Base-by-base conservation (phyloP, 805 yeast genomes). In the Diddensiella santjacobensis region DNA sequence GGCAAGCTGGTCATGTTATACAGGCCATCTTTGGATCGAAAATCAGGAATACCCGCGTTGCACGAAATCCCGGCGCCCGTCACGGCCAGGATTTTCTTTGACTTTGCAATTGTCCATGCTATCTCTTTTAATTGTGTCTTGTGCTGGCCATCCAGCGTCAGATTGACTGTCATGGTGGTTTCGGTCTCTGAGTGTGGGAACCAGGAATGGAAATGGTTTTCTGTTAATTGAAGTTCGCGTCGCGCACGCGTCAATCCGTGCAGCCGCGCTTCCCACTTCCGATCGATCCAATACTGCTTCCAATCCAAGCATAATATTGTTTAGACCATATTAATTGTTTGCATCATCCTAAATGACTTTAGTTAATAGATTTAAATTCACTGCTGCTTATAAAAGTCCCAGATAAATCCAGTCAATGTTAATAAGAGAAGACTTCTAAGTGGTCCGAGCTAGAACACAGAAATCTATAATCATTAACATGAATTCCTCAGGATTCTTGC, bases 41-140 rank as follows among this genome's bases (percentile, higher is more conserved):
- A 90, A 63, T 91, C 98, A 2, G 99, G 99, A 41, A 91, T 93
- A 0, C 99, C 98, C 1, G 98, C 97, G 62, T 86, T 87, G 63
- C 96, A 88, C 13, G 96, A 87, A 50, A 91, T 88, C 0, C 99
- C 99, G 2, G 99, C 99, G 4, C 99, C 98, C 0, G 96, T 89
- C 47, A 90, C 71, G 3, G 86, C 74, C 18, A 84, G 73, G n/a
- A 82, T 69, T 58, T 75, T 80, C 46, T 75, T 71, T 42, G 81
- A 64, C 55, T 76, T 76, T 52, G 65, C 65, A 1, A 80, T 68
- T 33, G 58, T 44, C 56, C 70, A 71, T 45, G 72, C 67, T 19
- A 78, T 71, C 11, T 44, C 44, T 18, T 22, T 18, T 30, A 49
- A 29, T 22, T 33, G 41, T 13, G 20, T 20, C 31, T 26, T 26